Evolutionary conservation across 208 protist genomes (phyloP), one percentile per base, ranked within the genome.

Genomic region (Crithidia bombi): DNA sequence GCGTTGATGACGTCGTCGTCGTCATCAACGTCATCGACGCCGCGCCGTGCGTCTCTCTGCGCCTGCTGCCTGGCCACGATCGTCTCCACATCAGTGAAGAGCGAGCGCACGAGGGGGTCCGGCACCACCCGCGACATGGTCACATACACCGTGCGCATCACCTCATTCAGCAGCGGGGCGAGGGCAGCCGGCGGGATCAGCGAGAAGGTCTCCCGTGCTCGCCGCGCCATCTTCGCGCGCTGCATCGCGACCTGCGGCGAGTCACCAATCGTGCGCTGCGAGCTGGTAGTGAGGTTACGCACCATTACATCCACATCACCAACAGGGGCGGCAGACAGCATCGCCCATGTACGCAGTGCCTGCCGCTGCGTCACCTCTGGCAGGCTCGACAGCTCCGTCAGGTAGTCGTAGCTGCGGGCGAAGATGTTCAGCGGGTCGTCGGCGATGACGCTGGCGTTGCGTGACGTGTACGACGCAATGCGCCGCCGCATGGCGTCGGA

Each of bases 101-200:
- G 75, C 7, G 79, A 79, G 78, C 82, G 85, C 15, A 91, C 78
- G 15, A 90, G 82, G 14, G 88, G 88, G 61, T 93, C 85, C 17
- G 73, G 75, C 56, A 92, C 52, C 28, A 81, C 64, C 23, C 71
- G 62, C 17, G 73, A 72, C 55, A 96, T 69, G n/a, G 69, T 76
- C 14, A 85, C 67, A 36, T 73, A 84, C 49, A 93, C 88, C n/a
- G 86, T 94, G 28, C 91, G 84, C 74, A 87, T 82, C 11, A 96
- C 68, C 59, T 96, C 91, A 51, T 80, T 92, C 39, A 96, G 73
- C 25, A 96, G 76, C 39, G 91, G 88, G 9, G 91, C 83, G 4
- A 81, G 59, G 25, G 91, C 91, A 32, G 73, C 81, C 5, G 81
- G 67, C 2, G 91, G 91, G 26, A 96, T 85, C 43, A 85, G 33